Evolutionary conservation across 2,329 filamentous ascomycete species (phyloP), one percentile per base, ranked within the genome.

Genomic region (Bipolaris oryzae): DNA sequence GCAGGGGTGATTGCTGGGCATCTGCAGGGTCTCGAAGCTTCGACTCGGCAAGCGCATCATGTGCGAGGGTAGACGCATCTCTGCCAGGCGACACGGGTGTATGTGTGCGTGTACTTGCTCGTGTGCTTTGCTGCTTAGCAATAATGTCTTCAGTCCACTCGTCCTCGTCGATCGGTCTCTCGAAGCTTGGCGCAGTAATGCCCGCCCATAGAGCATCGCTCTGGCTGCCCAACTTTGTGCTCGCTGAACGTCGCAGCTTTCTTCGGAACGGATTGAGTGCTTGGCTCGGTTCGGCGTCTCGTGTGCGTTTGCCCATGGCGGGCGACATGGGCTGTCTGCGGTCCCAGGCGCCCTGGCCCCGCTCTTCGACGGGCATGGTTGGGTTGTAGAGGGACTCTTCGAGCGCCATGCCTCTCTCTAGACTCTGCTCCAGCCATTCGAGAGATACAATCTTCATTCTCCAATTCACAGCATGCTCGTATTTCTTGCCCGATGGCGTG

Each of bases 151-250:
- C 73, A 9, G 66, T 73, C 74, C 75, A 77, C 20, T 74, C 73
- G 47, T 76, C 72, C 28, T 63, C 63, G 13, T 67, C 57, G 33
- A 57, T 61, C 39, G 60, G 66, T 42, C 50, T 64, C 16, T 72
- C 66, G 44, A 70, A 64, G 51, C 69, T 67, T 7, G 61, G 70
- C 41, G 69, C 87, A 21, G 95, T 84, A 57, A 99, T 96, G 67
- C 96, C 91, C 5, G 89, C 89, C 94, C 94, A 98, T n/a, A 98
- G 83, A 25, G 86, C 87, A 67, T 93, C 87, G 64, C 88, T 89
- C 69, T 97, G 92, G 47, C 84, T 89, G 55, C 84, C 88, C 31
- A 98, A 80, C 73, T 92, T 94, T 71, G 89, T 87, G 75, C 93
- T 97, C 20, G 93, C 90, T 5, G 91, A 92, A 68, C 93, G 89